Base-by-base conservation (phyloP, 495 filamentous ascomycete species). In the Aspergillus asperescens region DNA sequence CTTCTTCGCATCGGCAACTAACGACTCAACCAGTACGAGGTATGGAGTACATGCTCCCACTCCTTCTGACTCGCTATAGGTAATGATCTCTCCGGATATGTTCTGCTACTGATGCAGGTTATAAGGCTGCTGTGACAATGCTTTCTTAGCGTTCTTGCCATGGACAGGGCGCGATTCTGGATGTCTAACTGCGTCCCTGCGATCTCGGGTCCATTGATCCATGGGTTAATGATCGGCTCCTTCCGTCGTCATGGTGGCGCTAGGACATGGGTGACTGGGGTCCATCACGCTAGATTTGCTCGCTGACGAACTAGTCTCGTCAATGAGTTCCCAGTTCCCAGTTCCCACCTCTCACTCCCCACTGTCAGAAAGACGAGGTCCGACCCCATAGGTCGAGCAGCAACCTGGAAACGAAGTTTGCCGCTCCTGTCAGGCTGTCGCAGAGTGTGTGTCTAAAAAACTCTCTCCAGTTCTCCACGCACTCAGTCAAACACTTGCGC, bases 141-240 rank as follows among this genome's bases (percentile, higher is more conserved):
- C n/a, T n/a, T n/a, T n/a, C n/a, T n/a, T n/a, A n/a, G n/a, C n/a
- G n/a, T n/a, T n/a, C n/a, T n/a, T n/a, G n/a, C n/a, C n/a, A n/a
- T n/a, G n/a, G n/a, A n/a, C n/a, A n/a, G n/a, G n/a, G 31, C 31
- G n/a, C n/a, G n/a, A n/a, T n/a, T n/a, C n/a, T 29, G 27, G 27
- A 29, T 29, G 27, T 10, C 5, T 29, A 29, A 29, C 10, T 29
- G 10, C 27, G 27, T 29, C 5, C 27, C 35, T 18, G 15, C 35
- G 3, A 32, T 13, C 29, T 32, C 10, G 29, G 29, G 5, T 7
- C 3, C 32, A 32, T 32, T 15, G 47, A 51, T 51, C 48, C 39
- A 37, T 45, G 40, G 34, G 51, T 41, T 47, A 54, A 54, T 54
- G 51, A 54, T 54, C 51, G 42, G 51, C 51, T 47, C 34, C 23